phyloP scores from a whole-genome alignment of 2,329 filamentous ascomycete genomes.

The Shiraia bambusicola region DNA sequence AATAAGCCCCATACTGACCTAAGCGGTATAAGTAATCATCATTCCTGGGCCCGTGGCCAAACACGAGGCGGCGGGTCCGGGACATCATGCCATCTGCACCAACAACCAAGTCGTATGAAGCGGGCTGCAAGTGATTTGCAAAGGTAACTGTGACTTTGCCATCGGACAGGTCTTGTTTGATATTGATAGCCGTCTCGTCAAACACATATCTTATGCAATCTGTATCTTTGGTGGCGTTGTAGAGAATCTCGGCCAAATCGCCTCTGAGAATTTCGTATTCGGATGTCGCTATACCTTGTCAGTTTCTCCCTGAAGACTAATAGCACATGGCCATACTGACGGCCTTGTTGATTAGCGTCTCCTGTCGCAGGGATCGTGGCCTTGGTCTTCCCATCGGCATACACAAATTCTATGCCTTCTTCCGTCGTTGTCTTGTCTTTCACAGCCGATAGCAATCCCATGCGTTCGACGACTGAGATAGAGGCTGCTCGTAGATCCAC shows the following conservation, averaged over 20 bases:
- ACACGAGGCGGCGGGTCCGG: constrained; percentile 28
- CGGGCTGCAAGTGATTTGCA: constrained; percentile 16
- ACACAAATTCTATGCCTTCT: constrained; percentile 49
- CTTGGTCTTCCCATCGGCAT: constrained; percentile 21
- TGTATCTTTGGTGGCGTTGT: constrained; percentile 42
- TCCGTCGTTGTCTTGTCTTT: constrained; percentile 49
- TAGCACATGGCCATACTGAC: neutral
- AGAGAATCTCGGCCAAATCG: constrained; percentile 55
- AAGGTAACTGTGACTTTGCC: constrained; percentile 47
- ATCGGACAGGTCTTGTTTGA: constrained; percentile 25
- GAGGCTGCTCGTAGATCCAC: constrained; percentile 57
- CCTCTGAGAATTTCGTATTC: constrained; percentile 64
- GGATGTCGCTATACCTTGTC: constrained; percentile 45
- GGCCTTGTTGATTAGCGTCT: constrained; percentile 43
- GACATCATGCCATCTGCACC: constrained; percentile 38
- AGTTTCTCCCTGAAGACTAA: neutral
- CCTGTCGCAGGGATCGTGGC: constrained; percentile 38
- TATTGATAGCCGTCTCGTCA: constrained; percentile 27
- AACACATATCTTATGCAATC: constrained; percentile 39
- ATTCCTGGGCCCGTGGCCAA: constrained; percentile 23
- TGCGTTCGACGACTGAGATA: constrained; percentile 53
- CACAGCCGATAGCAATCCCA: constrained; percentile 53
- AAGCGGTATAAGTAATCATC: constrained; percentile 23
- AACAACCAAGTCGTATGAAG: constrained; percentile 30
- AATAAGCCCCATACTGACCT: constrained; percentile 35